These are phyloP conservation scores for Acidomyces sp. DNA, from an alignment of 495 filamentous ascomycete species.

Conservation along the genomic window DNA sequence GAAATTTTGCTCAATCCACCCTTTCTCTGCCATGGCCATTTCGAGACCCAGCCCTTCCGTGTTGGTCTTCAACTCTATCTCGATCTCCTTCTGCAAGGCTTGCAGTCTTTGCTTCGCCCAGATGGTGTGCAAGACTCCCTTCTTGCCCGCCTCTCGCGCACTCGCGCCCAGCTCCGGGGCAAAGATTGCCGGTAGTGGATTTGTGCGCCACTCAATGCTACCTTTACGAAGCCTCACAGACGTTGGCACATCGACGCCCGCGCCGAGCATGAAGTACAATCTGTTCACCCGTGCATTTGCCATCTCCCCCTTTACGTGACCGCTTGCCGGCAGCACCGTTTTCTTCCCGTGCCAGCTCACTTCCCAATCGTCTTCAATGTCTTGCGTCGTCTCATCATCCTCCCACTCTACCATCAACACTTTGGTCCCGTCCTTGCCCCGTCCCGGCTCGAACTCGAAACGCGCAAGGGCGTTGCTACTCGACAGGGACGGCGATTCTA, in stretches of 20 bases:
- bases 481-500: slow-evolving; percentile 29
- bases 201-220: slow-evolving; percentile 36
- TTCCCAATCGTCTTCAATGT: slow-evolving; percentile 44
- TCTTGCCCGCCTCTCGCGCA: slow-evolving; percentile 51
- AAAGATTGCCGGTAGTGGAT: slow-evolving; percentile 71
- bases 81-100: slow-evolving; percentile 34
- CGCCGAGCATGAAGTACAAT: slow-evolving; percentile 61
- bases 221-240: slow-evolving; percentile 45
- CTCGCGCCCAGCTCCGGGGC: slow-evolving; percentile 54
- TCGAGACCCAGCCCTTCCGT: slow-evolving; percentile 63
- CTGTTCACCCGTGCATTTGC: slow-evolving; percentile 34
- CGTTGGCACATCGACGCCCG: slow-evolving; percentile 50
- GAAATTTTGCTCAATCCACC: slow-evolving; percentile 71
- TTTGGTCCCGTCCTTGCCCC: slow-evolving; percentile 68
- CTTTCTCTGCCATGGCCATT: slow-evolving; percentile 67
- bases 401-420: slow-evolving; percentile 80
- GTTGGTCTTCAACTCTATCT: slow-evolving; percentile 40
- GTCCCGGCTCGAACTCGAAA: slow-evolving; percentile 70
- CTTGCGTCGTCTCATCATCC: slow-evolving; percentile 36
- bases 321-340: slow-evolving; percentile 44
- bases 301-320: neutral
- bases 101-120: slow-evolving; percentile 68
- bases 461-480: slow-evolving; percentile 49
- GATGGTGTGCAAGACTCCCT: slow-evolving; percentile 68
- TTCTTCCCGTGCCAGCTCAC: slow-evolving; percentile 66